These are phyloP conservation scores for Fusarium sp. DNA, from an alignment of 2,329 filamentous ascomycete genomes.

Conservation along the genomic window DNA sequence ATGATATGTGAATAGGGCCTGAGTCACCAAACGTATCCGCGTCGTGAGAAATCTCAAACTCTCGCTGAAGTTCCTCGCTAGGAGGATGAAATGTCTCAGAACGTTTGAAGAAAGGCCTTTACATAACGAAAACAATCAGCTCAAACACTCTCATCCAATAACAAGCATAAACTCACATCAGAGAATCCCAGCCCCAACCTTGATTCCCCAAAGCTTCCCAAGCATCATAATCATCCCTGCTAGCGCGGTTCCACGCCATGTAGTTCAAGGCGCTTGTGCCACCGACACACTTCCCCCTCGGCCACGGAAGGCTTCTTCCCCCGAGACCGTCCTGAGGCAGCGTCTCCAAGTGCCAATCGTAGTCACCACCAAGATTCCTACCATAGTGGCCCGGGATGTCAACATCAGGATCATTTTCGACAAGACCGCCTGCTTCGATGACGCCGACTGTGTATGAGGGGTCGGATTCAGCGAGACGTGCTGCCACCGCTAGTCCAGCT, in stretches of 20 bases:
- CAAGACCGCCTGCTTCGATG: constrained; percentile 50
- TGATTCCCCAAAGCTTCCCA: constrained; percentile 69
- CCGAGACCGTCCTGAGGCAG: constrained; percentile 52
- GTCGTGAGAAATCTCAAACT: constrained; percentile 55
- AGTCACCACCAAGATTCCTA: constrained; percentile 49
- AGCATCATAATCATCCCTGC: constrained; percentile 62
- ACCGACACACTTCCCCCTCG: constrained; percentile 65
- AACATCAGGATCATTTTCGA: constrained; percentile 49
- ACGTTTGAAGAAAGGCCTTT: constrained; percentile 63
- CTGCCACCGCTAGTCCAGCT: constrained; percentile 63
- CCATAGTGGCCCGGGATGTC: constrained; percentile 54
- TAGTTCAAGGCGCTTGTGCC: constrained; percentile 72
- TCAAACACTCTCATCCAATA: not conserved
- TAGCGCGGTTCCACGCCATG: constrained; percentile 65
- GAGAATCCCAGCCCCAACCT: constrained; percentile 67
- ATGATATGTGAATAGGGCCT: constrained; percentile 63
- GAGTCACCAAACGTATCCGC: constrained; percentile 54
- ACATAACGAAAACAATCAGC: constrained; percentile 5
- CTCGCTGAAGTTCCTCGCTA: constrained; percentile 47
- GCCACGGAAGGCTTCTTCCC: constrained; percentile 56
- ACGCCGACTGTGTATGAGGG: constrained; percentile 47
- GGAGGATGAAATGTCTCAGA: constrained; percentile 61
- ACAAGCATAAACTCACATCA: constrained; percentile 47
- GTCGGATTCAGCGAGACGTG: constrained; percentile 58
- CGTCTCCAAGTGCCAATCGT: constrained; percentile 59